Conservation (phyloP, 1,139 yeast species). For the Debaryomycetaceae sp. region DNA sequence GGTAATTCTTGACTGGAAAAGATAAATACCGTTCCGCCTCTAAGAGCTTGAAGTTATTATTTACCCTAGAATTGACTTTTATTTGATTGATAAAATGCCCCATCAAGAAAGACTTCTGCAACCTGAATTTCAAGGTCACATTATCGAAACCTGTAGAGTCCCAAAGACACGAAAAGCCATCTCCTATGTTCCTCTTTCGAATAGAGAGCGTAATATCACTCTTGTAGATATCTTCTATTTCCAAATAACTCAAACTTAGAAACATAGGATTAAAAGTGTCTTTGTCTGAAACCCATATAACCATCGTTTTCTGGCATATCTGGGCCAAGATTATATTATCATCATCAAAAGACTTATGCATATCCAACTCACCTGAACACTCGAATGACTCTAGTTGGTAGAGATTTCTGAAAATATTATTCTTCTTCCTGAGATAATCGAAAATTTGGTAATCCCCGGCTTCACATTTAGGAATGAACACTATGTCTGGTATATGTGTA, state of each 20-base stretch:
- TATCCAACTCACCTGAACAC: constrained; percentile 1
- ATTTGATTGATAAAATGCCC: neutral
- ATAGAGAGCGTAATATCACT: neutral
- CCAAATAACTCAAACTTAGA: constrained; percentile 5
- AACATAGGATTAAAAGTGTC: constrained; percentile 5
- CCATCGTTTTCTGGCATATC: constrained; percentile 6
- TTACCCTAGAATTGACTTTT: neutral
- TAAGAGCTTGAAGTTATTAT: too few relatives aligned
- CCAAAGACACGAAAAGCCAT: neutral
- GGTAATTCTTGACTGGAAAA: neutral
- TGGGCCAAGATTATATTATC: constrained; percentile 7
- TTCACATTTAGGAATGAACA: neutral
- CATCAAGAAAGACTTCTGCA: neutral
- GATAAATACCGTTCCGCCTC: neutral
- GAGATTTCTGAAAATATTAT: constrained; percentile 5
- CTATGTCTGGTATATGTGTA: neutral
- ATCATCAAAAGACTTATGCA: constrained; percentile 4
- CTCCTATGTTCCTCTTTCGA: neutral
- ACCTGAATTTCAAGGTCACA: neutral
- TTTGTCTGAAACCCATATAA: constrained; percentile 6
- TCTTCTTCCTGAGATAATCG: constrained; percentile 1
- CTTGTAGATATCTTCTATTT: neutral
- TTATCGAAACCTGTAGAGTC: neutral
- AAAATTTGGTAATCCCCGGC: constrained; percentile 5
- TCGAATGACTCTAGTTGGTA: constrained; percentile 5